A percentile compares a stretch with the other conserved stretches of the same genome.
Evolutionary conservation across 371 early-diverging fungal species (phyloP).

Genomic region (Circinella umbellata): DNA sequence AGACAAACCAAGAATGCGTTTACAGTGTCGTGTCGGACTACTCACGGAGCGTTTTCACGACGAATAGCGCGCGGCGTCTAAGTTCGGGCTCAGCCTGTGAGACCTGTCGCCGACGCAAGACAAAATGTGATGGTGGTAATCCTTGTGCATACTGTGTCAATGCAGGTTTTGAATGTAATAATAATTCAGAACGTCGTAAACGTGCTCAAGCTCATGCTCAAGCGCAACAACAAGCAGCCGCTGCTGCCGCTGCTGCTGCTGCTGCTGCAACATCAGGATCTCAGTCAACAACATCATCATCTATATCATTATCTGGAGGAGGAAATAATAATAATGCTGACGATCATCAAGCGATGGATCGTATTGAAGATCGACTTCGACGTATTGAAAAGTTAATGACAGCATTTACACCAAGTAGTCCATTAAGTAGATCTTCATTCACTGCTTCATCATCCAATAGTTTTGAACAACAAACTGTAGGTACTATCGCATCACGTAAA

Average conservation of each 20-base stretch:
- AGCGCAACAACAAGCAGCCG: neutral
- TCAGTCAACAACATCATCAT: neutral
- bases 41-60: conserved; percentile 32
- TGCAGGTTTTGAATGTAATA: conserved; percentile 50
- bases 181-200: conserved; percentile 49
- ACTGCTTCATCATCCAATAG: neutral
- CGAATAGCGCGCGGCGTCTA: conserved; percentile 45
- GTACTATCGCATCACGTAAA: conserved; percentile 5
- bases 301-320: too few species aligned
- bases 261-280: neutral
- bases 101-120: conserved; percentile 56
- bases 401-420: conserved; percentile 44
- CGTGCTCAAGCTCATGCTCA: conserved; percentile 11
- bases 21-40: conserved; percentile 39
- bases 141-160: conserved; percentile 53
- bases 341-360: conserved; percentile 44
- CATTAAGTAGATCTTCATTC: conserved; percentile 7
- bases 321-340: conserved; percentile 2
- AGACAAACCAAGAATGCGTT: conserved; percentile 23
- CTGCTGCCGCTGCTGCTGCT: neutral
- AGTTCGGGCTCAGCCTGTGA: conserved; percentile 59
- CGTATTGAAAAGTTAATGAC: conserved; percentile 56
- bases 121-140: conserved; percentile 56
- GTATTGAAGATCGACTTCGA: conserved; percentile 52
- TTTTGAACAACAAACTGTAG: neutral